Base-by-base conservation (phyloP, 2,329 filamentous ascomycete genomes). In the Teratosphaeria zuluensis region DNA sequence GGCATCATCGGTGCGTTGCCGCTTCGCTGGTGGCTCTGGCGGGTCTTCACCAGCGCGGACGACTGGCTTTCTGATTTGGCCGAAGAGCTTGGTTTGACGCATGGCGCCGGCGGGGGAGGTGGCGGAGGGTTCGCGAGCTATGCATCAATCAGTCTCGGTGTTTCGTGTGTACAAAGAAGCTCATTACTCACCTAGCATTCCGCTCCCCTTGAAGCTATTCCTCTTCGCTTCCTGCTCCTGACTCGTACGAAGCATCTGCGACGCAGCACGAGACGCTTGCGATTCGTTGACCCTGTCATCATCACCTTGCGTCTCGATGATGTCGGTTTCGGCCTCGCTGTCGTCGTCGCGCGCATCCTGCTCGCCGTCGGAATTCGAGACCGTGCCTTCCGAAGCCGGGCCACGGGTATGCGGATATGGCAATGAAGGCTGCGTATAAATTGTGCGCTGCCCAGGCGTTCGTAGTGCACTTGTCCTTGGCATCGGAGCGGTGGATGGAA, bases 201-300 rank as follows among this genome's bases (percentile, higher is more conserved):
- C 65, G 30, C 62, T 63, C 67, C 75, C 65, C 72, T 76, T 59
- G 72, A 75, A 65, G 71, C 67, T 74, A 11, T 62, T 60, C 14
- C 65, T 68, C 58, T 71, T 68, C 51, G 69, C 66, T 53, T 68
- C 64, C 65, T 74, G 65, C 53, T 76, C 70, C 55, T 79, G 74
- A 65, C 79, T 76, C 42, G 83, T 80, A 16, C 68, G 56, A 31
- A 72, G 59, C 68, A 69, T 68, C 87, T 85, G 62, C 90, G 86
- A 85, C 1, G 90, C 90, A 52, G 85, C 84, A 63, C 89, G 87
- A 67, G 87, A 92, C 8, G 90, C 89, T 67, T 89, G 88, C 59
- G 87, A 90, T 66, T 87, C 87, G 35, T 80, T 81, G 0, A 91
- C 74, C 51, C 86, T 82, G 61, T 86, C 81, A 53, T 87, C 81